Evolutionary conservation across 2,329 filamentous ascomycete genomes (phyloP).

Genomic region (Orbilia javanica): DNA sequence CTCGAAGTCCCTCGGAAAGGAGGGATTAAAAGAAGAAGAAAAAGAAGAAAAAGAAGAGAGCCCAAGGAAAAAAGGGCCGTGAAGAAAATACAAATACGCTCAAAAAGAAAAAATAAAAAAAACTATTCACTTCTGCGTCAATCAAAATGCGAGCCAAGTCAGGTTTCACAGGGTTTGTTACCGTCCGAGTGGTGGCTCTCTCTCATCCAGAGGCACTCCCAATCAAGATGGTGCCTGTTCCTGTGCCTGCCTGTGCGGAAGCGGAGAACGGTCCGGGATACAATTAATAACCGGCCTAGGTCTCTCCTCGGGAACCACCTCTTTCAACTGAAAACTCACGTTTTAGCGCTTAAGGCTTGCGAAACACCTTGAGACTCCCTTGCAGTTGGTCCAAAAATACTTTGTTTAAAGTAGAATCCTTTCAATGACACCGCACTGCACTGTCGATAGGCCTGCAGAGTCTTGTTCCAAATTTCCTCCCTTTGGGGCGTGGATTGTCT

Average conservation of each 20-base stretch:
- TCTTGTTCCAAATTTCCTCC: constrained; percentile 11
- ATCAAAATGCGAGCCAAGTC: constrained; percentile 55
- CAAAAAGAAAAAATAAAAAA: constrained; percentile 44
- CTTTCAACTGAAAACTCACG: constrained; percentile 47
- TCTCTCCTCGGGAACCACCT: constrained; percentile 19
- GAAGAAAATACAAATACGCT: constrained; percentile 26
- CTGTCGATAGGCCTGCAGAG: background rate
- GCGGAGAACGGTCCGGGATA: constrained; percentile 59
- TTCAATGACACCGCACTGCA: background rate
- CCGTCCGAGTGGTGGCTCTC: constrained; percentile 52
- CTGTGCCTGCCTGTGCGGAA: constrained; percentile 58
- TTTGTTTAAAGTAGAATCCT: constrained; percentile 21
- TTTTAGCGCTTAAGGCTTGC: constrained; percentile 51
- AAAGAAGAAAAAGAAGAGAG: constrained; percentile 22
- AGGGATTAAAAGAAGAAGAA: constrained; percentile 37
- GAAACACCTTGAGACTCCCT: constrained; percentile 42
- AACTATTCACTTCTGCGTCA: constrained; percentile 46
- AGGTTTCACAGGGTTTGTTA: constrained; percentile 44
- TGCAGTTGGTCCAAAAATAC: constrained; percentile 52
- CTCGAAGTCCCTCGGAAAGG: constrained; percentile 37
- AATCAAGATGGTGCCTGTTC: constrained; percentile 51
- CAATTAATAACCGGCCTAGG: constrained; percentile 57
- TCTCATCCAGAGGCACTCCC: constrained; percentile 41
- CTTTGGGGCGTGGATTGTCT: background rate
- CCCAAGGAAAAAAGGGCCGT: constrained; percentile 12